Percentiles rank a stretch among this genome's conserved stretches.
Conservation (phyloP, 495 filamentous ascomycete species). For the Penicillium robsamsonii region DNA sequence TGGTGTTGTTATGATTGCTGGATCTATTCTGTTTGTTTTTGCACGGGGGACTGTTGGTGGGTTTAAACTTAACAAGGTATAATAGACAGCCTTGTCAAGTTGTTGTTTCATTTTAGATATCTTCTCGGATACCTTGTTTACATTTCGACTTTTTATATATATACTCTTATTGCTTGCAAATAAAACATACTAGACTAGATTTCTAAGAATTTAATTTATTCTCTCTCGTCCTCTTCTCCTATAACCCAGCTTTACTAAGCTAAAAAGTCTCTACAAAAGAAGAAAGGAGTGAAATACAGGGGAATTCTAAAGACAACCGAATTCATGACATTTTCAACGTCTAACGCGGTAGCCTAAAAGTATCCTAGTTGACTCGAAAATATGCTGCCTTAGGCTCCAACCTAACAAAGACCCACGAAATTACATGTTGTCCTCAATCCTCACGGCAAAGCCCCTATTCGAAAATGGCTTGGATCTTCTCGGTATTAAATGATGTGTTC, state of each 20-base stretch:
- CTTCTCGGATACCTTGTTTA: neutral
- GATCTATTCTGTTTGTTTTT: conserved; percentile 48
- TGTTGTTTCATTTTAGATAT: neutral
- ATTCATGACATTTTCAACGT: too few relatives aligned
- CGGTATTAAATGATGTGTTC: neutral
- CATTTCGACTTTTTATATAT: neutral
- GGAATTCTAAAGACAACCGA: too few relatives aligned
- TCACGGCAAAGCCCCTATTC: neutral
- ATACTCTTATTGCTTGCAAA: neutral
- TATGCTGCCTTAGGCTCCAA: too few relatives aligned
- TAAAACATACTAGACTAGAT: neutral
- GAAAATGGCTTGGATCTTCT: neutral
- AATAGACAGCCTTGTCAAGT: neutral
- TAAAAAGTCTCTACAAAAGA: too few relatives aligned
- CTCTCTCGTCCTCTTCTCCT: too few relatives aligned
- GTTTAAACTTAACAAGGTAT: conserved; percentile 34
- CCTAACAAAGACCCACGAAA: too few relatives aligned
- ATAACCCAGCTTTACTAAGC: too few relatives aligned
- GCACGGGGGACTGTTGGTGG: conserved; percentile 39
- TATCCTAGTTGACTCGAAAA: too few relatives aligned
- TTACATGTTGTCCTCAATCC: neutral
- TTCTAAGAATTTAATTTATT: too few relatives aligned
- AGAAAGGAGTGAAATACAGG: too few relatives aligned
- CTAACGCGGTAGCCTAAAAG: too few relatives aligned
- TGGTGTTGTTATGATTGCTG: conserved; percentile 57